These are phyloP conservation scores for Ogataea pignaliae DNA, from an alignment of 805 yeast genomes.

Conservation along the genomic window DNA sequence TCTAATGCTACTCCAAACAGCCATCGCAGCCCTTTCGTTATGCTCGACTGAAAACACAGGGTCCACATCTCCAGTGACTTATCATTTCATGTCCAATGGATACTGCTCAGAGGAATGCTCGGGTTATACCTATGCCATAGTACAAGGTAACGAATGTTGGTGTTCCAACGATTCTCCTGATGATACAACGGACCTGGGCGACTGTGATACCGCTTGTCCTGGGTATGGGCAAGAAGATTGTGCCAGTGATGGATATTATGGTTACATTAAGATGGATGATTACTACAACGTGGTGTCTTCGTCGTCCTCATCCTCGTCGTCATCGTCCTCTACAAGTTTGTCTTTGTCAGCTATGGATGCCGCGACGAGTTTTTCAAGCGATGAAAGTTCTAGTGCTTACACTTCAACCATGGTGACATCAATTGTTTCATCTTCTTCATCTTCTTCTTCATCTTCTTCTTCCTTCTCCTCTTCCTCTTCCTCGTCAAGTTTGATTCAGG, in stretches of 20 bases:
- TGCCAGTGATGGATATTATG: conserved; percentile 24
- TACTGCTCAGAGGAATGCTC: conserved; percentile 37
- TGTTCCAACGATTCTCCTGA: conserved; percentile 42
- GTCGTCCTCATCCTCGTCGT: background rate
- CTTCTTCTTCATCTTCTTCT: conserved; percentile 5
- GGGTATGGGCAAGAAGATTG: conserved; percentile 41
- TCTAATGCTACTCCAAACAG: background rate
- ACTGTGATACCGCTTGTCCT: conserved; percentile 40
- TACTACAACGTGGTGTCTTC: too few species aligned
- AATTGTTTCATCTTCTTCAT: background rate
- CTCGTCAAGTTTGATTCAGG: conserved; percentile 3
- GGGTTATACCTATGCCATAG: conserved; percentile 39
- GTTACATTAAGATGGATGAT: conserved; percentile 16
- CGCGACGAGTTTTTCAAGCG: too few species aligned
- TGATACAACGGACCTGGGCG: conserved; percentile 30
- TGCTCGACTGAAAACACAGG: conserved; percentile 28
- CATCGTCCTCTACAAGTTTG: conserved; percentile 1
- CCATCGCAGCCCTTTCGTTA: conserved; percentile 9
- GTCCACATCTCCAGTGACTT: conserved; percentile 6
- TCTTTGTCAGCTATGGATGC: too few species aligned
- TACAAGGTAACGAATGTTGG: conserved; percentile 43
- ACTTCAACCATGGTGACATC: too few species aligned
- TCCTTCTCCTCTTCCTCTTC: conserved; percentile 8
- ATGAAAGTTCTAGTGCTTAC: too few species aligned
- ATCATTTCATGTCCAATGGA: conserved; percentile 35